Evolutionary conservation across 2,329 filamentous ascomycete species (phyloP), one percentile per base, ranked within the genome.

Genomic region (Sporothrix curviconia): DNA sequence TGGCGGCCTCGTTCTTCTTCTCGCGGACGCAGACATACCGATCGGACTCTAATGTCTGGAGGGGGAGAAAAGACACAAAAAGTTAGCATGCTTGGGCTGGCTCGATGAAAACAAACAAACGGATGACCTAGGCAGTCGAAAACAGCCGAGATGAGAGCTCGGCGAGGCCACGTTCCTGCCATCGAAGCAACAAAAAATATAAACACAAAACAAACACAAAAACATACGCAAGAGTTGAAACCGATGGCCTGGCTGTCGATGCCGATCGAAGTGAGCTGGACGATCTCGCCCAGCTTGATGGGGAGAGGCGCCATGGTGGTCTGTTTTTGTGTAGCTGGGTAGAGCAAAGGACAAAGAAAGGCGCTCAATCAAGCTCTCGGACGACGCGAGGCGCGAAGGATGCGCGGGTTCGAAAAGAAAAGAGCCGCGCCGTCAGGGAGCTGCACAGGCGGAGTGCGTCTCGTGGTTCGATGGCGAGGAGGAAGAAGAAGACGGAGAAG

Each of bases 21-120:
- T 97, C 92, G 74, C 94, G 89, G 70, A 99, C 87, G 75, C 94
- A 99, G 68, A 99, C 89, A 75, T 87, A 99, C 71, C 87, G 83
- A 75, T 99, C 94, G 71, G 94, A 99, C 81, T 99, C 94, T 77
- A 99, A 83, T 73, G 94, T 99, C 92, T 96, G 65, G 36, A 25
- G 4, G 9, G 17, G 46, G 22, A 44, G 25, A 4, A 25, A 14
- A 34, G 47, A 36, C n/a, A n/a, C n/a, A n/a, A n/a, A n/a, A 19
- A 37, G 55, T 63, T 52, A 66, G 60, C 59, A 44, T 34, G 34
- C n/a, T 40, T 14, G 22, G 19, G 17, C 25, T 34, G 24, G n/a
- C n/a, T n/a, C n/a, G n/a, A n/a, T n/a, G n/a, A n/a, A n/a, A n/a
- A n/a, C n/a, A n/a, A n/a, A n/a, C n/a, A n/a, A n/a, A n/a, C n/a